Conservation (phyloP, 345 rosid species). For the Microcos paniculata region DNA sequence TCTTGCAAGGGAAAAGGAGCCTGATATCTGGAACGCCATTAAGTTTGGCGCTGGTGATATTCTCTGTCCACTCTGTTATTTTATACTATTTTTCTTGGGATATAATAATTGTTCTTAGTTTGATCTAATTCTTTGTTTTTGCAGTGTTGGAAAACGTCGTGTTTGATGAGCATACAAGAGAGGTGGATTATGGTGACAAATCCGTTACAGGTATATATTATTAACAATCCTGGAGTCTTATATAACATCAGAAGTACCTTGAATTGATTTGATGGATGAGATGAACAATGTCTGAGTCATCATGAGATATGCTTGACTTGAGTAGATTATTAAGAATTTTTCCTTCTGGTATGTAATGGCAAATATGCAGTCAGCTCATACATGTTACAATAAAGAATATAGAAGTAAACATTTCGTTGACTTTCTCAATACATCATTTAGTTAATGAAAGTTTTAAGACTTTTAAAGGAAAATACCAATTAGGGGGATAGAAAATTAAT, state of each 20-base stretch:
- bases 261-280: neutral
- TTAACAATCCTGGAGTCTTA: neutral
- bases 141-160: slow-evolving; percentile 94
- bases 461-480: neutral
- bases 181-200: slow-evolving; percentile 84
- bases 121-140: slow-evolving; percentile 11
- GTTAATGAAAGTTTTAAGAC: neutral
- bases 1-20: slow-evolving; percentile 88
- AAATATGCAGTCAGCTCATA: neutral
- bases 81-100: neutral
- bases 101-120: slow-evolving; percentile 1
- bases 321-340: neutral
- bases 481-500: neutral
- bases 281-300: neutral
- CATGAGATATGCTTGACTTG: neutral
- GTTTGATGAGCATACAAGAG: slow-evolving; percentile 88
- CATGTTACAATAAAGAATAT: neutral
- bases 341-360: neutral
- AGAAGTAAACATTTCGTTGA: neutral
- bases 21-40: slow-evolving; percentile 95
- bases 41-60: slow-evolving; percentile 50
- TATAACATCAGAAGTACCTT: neutral
- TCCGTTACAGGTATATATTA: slow-evolving; percentile 71
- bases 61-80: neutral
- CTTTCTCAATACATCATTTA: neutral